These are phyloP conservation scores for Pisolithus microcarpus DNA, from an alignment of 768 basidiomycete species.

Conservation along the genomic window DNA sequence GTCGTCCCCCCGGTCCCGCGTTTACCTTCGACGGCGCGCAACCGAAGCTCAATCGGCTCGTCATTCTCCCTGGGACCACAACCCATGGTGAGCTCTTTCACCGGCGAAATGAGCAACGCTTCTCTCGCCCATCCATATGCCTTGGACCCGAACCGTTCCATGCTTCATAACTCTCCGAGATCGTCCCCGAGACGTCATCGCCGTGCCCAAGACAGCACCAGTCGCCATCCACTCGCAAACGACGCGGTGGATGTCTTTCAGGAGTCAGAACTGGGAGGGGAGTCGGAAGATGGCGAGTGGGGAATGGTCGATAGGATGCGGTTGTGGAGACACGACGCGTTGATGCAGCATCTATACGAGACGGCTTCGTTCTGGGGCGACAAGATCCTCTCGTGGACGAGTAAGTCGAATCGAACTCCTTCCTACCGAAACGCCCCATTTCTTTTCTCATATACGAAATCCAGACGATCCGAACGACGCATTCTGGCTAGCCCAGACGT, in stretches of 20 bases:
- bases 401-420: slow-evolving; percentile 42
- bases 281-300: slow-evolving; percentile 66
- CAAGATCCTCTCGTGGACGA: slow-evolving; percentile 93
- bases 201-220: slow-evolving; percentile 47
- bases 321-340: slow-evolving; percentile 93
- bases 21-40: slow-evolving; percentile 49
- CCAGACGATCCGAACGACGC: slow-evolving; percentile 94
- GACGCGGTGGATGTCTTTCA: slow-evolving; percentile 72
- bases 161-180: slow-evolving; percentile 66
- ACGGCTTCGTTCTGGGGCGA: slow-evolving; percentile 99
- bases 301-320: slow-evolving; percentile 92
- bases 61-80: slow-evolving; percentile 83
- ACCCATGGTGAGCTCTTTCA: slow-evolving; percentile 65
- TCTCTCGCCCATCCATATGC: slow-evolving; percentile 50
- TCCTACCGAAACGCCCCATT: background rate
- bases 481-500: slow-evolving; percentile 97
- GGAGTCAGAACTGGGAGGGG: slow-evolving; percentile 53
- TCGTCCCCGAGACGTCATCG: slow-evolving; percentile 58
- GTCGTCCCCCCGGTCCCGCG: slow-evolving; percentile 42
- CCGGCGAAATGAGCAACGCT: slow-evolving; percentile 53
- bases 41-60: slow-evolving; percentile 64
- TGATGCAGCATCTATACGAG: slow-evolving; percentile 97
- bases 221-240: slow-evolving; percentile 67
- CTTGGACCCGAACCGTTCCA: slow-evolving; percentile 75
- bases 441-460: background rate